Evolutionary conservation across 2,329 filamentous ascomycete genomes (phyloP).

Genomic region (Alternaria burnsii): DNA sequence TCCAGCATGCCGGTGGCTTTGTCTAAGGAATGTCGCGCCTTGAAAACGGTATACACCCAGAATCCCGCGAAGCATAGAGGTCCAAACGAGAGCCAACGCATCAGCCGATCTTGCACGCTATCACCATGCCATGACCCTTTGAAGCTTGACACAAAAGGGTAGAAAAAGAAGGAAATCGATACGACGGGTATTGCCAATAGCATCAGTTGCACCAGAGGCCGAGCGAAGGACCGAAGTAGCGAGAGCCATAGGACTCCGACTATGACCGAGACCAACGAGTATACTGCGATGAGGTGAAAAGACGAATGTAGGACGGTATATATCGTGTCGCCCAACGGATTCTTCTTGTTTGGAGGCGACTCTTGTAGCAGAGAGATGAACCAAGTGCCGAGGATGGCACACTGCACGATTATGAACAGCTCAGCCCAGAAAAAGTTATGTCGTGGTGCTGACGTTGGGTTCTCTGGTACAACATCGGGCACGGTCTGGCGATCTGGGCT

Average conservation of each 20-base stretch:
- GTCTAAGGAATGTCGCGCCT: slow-evolving; percentile 79
- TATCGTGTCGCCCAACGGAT: slow-evolving; percentile 87
- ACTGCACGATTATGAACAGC: slow-evolving; percentile 84
- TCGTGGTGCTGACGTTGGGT: slow-evolving; percentile 53
- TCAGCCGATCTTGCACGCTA: slow-evolving; percentile 83
- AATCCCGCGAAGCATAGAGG: slow-evolving; percentile 76
- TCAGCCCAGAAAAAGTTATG: slow-evolving; percentile 94
- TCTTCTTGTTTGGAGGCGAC: slow-evolving; percentile 71
- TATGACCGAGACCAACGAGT: slow-evolving; percentile 88
- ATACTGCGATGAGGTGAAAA: slow-evolving; percentile 87
- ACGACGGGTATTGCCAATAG: slow-evolving; percentile 86
- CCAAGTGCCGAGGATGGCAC: slow-evolving; percentile 85
- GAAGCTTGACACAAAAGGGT: slow-evolving; percentile 90
- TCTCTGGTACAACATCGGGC: slow-evolving; percentile 64
- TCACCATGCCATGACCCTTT: slow-evolving; percentile 77
- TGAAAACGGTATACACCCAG: slow-evolving; percentile 85
- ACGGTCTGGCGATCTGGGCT: slow-evolving; percentile 63
- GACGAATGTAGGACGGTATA: slow-evolving; percentile 88
- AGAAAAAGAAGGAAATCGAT: slow-evolving; percentile 87
- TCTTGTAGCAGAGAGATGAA: slow-evolving; percentile 92
- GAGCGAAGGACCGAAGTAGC: slow-evolving; percentile 84
- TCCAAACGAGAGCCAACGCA: slow-evolving; percentile 85
- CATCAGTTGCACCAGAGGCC: slow-evolving; percentile 81
- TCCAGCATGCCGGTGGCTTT: slow-evolving; percentile 90
- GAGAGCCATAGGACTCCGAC: slow-evolving; percentile 93